A percentile compares a stretch with the other conserved stretches of the same genome.
Conservation (phyloP, 2,329 filamentous ascomycete genomes). For the Grosmannia clavigera region DNA sequence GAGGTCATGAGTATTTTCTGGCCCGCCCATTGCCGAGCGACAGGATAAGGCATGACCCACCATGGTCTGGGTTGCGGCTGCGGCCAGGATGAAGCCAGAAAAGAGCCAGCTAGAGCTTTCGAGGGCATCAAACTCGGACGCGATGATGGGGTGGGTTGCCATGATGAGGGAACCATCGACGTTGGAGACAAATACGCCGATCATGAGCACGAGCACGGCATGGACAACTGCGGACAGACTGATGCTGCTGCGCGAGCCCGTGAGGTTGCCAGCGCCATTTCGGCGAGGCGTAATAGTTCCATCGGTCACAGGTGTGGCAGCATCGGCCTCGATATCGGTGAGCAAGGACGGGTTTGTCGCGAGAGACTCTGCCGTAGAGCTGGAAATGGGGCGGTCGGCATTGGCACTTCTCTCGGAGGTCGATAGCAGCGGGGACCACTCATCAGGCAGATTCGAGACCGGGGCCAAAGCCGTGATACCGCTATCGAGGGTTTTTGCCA, state of each 20-base stretch:
- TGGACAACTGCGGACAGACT: not conserved
- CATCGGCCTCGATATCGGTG: constrained; percentile 7
- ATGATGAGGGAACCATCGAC: constrained; percentile 53
- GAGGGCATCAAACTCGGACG: constrained; percentile 46
- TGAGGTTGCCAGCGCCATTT: not conserved
- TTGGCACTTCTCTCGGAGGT: not conserved
- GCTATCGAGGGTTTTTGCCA: not conserved
- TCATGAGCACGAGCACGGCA: constrained; percentile 9
- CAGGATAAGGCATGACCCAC: constrained; percentile 21
- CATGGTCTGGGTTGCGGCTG: constrained; percentile 38
- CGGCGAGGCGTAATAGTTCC: not conserved
- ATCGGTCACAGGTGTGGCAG: not conserved
- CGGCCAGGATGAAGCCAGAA: constrained; percentile 37
- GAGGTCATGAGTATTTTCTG: not conserved
- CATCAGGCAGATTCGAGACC: not conserved
- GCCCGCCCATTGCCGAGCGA: not conserved
- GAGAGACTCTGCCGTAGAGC: not conserved
- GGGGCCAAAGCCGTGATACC: not conserved
- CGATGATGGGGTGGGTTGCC: constrained; percentile 50
- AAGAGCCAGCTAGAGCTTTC: constrained; percentile 46
- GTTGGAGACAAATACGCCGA: constrained; percentile 52
- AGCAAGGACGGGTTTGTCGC: not conserved
- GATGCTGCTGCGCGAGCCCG: not conserved
- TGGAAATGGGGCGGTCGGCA: not conserved
- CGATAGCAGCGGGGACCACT: constrained; percentile 6